These are phyloP conservation scores for Berberis thunbergii DNA, from an alignment of 164 flowering plant species.

Conservation along the genomic window DNA sequence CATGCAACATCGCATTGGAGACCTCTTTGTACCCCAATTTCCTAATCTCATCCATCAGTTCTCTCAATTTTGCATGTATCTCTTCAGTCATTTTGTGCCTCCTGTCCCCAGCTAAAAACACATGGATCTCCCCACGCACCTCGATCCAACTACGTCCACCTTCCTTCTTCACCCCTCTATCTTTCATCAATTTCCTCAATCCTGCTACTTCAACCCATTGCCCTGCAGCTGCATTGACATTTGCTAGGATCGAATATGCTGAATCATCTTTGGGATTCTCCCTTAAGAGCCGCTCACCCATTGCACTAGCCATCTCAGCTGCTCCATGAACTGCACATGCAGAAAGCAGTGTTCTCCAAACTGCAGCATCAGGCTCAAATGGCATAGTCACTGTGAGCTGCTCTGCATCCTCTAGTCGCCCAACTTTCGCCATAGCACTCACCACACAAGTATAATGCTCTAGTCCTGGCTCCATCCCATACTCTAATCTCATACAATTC, in stretches of 20 bases:
- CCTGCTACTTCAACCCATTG: not conserved
- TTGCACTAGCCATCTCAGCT: constrained; percentile 2
- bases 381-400: constrained; percentile 3
- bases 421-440: constrained; percentile 2
- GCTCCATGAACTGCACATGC: not conserved
- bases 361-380: constrained; percentile 5
- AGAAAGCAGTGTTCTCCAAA: constrained; percentile 3
- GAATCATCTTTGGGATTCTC: constrained; percentile 4
- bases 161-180: constrained; percentile 1
- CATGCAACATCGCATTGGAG: not conserved
- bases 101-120: constrained; percentile 2
- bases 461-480: constrained; percentile 1
- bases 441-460: constrained; percentile 7
- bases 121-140: constrained; percentile 7
- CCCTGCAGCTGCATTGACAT: constrained; percentile 1
- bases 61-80: constrained; percentile 2
- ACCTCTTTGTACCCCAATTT: constrained; percentile 8
- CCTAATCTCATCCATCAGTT: constrained; percentile 1
- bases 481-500: constrained; percentile 2
- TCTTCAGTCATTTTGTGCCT: constrained; percentile 1
- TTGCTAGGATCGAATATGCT: constrained; percentile 3
- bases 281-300: not conserved
- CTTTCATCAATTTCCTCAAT: constrained; percentile 5
- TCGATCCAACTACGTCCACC: constrained; percentile 7
- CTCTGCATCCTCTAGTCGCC: constrained; percentile 1